Conservation (phyloP, 2,329 filamentous ascomycete genomes). For the Aureobasidium vineae region DNA sequence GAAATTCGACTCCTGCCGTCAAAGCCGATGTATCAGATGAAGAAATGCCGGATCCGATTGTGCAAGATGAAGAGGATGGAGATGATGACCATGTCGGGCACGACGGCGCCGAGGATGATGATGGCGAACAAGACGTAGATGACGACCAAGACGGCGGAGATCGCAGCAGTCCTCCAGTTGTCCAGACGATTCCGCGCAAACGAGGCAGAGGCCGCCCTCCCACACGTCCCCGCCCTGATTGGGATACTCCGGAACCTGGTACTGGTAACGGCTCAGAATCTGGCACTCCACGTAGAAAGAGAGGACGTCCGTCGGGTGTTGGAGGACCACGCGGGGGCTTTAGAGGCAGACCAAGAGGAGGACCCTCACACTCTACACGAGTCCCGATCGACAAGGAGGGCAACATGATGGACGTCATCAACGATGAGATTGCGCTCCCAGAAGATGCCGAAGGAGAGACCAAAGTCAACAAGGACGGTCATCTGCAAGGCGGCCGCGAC, state of each 20-base stretch:
- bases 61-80: slow-evolving; percentile 42
- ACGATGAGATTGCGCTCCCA: slow-evolving; percentile 88
- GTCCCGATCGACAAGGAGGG: slow-evolving; percentile 92
- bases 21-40: slow-evolving; percentile 35
- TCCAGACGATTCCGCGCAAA: slow-evolving; percentile 54
- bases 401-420: slow-evolving; percentile 81
- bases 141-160: slow-evolving; percentile 54
- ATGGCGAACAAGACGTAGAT: slow-evolving; percentile 46
- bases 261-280: slow-evolving; percentile 49
- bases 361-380: slow-evolving; percentile 72
- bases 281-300: slow-evolving; percentile 51
- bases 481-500: slow-evolving; percentile 77
- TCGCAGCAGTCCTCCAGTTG: slow-evolving; percentile 49
- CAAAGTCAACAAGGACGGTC: slow-evolving; percentile 88
- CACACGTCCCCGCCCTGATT: slow-evolving; percentile 79
- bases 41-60: slow-evolving; percentile 31
- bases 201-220: slow-evolving; percentile 76
- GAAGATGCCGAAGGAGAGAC: slow-evolving; percentile 84
- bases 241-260: slow-evolving; percentile 60
- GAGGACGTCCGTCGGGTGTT: slow-evolving; percentile 47
- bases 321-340: slow-evolving; percentile 56
- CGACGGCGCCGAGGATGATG: slow-evolving; percentile 55
- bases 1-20: slow-evolving; percentile 32
- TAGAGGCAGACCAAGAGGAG: slow-evolving; percentile 71
- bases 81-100: slow-evolving; percentile 60